These are phyloP conservation scores for Sporopachydermia cereana DNA, from an alignment of 1,139 yeast genomes.

Conservation along the genomic window DNA sequence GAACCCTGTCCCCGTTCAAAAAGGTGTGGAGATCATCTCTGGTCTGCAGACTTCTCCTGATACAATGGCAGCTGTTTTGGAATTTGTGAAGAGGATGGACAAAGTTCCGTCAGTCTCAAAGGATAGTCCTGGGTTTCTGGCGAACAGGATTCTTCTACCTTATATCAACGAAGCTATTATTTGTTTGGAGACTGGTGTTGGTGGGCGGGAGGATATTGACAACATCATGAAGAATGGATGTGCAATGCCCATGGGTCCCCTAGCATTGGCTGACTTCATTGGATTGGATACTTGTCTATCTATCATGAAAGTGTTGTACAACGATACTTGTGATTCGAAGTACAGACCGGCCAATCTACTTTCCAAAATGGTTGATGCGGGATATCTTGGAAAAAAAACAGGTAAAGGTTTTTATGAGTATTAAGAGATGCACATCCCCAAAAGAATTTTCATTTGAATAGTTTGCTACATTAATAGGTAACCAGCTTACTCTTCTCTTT, in stretches of 20 bases:
- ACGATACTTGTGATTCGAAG: constrained; percentile 31
- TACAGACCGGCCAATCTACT: constrained; percentile 30
- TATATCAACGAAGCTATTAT: constrained; percentile 33
- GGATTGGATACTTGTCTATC: constrained; percentile 33
- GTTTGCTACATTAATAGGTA: too few relatives aligned
- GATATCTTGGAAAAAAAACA: constrained; percentile 30
- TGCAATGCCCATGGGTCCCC: constrained; percentile 37
- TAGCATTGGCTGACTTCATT: constrained; percentile 32
- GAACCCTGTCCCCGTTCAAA: constrained; percentile 36
- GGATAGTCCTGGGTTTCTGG: constrained; percentile 33
- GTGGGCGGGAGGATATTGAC: constrained; percentile 30
- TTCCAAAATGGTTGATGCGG: constrained; percentile 30
- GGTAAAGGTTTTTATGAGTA: constrained; percentile 34
- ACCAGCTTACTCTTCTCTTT: constrained; percentile 53
- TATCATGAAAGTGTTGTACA: constrained; percentile 30
- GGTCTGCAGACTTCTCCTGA: constrained; percentile 30
- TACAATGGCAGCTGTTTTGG: constrained; percentile 23
- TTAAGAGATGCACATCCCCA: too few relatives aligned
- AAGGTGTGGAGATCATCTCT: constrained; percentile 32
- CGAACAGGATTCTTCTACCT: constrained; percentile 32
- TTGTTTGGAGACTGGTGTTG: constrained; percentile 31
- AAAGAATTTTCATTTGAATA: too few relatives aligned
- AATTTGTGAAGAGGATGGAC: constrained; percentile 24
- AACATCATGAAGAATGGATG: constrained; percentile 34
- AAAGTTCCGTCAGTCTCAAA: constrained; percentile 27